These are phyloP conservation scores for Rhizopogon rudus DNA, from an alignment of 768 basidiomycete genomes.

Conservation along the genomic window DNA sequence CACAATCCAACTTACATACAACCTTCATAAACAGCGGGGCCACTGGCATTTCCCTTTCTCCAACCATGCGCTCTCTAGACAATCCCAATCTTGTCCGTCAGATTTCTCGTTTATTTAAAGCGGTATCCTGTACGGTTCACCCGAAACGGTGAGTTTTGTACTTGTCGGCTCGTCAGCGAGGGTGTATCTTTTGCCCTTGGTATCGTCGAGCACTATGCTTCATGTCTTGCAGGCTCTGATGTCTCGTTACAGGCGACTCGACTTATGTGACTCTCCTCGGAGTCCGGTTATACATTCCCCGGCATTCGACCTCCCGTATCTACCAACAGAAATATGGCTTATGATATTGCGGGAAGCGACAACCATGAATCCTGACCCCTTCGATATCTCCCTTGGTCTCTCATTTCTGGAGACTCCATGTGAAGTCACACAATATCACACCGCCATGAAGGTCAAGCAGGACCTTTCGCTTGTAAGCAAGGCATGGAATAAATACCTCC, in stretches of 20 bases:
- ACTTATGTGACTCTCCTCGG: conserved; percentile 2
- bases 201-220: not conserved
- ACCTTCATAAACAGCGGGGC: not conserved
- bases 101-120: conserved; percentile 12
- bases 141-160: conserved; percentile 14
- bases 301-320: conserved; percentile 33
- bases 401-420: conserved; percentile 52
- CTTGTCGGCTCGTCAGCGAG: not conserved
- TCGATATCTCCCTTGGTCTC: conserved; percentile 44
- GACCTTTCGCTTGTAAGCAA: conserved; percentile 50
- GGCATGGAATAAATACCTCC: conserved; percentile 48
- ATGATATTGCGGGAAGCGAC: conserved; percentile 58
- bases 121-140: conserved; percentile 14
- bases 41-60: not conserved
- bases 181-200: not conserved
- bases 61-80: conserved; percentile 12
- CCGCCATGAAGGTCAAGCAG: conserved; percentile 44
- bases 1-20: not conserved
- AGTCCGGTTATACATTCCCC: conserved; percentile 22
- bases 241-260: conserved; percentile 3
- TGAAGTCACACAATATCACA: conserved; percentile 40
- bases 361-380: conserved; percentile 36
- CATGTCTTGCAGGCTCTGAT: not conserved
- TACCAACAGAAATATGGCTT: conserved; percentile 67
- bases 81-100: conserved; percentile 11